phyloP scores from a whole-genome alignment of 148 eudicot species.

The Vaccinium macrocarpon region DNA sequence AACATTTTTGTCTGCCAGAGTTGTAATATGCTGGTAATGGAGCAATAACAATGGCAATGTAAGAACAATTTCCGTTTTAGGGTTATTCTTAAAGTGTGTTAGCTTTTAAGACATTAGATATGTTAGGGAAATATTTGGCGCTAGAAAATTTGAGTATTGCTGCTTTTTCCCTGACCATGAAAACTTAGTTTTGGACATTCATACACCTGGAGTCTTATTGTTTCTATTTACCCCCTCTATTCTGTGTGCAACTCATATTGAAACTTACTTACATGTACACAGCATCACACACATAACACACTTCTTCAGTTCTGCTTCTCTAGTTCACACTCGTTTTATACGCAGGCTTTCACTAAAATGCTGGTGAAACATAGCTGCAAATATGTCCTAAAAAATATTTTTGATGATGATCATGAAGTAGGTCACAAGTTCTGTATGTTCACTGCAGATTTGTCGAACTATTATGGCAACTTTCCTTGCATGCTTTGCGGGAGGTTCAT shows the following conservation, averaged over 20 bases:
- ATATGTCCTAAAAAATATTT: background rate
- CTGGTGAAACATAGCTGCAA: background rate
- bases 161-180: background rate
- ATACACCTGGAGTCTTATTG: background rate
- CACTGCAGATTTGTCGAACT: conserved; percentile 92
- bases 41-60: background rate
- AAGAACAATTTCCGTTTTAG: background rate
- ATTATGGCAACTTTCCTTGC: conserved; percentile 97
- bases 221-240: background rate
- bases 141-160: background rate
- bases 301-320: background rate
- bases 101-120: too few species aligned
- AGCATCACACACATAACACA: background rate
- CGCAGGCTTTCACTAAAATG: background rate
- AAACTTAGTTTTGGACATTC: background rate
- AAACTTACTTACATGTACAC: background rate
- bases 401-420: background rate
- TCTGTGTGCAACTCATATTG: background rate
- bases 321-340: background rate
- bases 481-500: conserved; percentile 97
- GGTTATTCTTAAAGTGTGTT: background rate
- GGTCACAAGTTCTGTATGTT: background rate
- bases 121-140: background rate
- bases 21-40: background rate
- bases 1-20: background rate